A percentile compares a stretch with the other conserved stretches of the same genome.
Evolutionary conservation across 352 stramenopile genomes (phyloP).

Genomic region (Poterioochromonas sp.): DNA sequence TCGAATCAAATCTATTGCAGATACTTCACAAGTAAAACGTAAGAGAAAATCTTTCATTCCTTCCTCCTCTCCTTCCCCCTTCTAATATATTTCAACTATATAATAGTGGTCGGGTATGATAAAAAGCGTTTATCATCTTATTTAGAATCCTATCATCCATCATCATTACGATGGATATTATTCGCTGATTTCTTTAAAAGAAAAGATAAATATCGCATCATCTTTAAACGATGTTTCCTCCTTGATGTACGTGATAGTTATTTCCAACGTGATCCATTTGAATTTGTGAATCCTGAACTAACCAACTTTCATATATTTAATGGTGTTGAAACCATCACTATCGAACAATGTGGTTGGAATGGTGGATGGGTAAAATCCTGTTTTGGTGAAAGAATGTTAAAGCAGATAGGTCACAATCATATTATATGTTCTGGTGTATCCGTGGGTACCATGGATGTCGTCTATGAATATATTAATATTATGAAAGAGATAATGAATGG

Average conservation of each 20-base stretch:
- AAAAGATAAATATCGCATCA: slow-evolving; percentile 17
- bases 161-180: slow-evolving; percentile 24
- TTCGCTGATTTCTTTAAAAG: slow-evolving; percentile 23
- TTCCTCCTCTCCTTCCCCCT: slow-evolving; percentile 11
- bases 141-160: slow-evolving; percentile 27
- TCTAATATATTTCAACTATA: slow-evolving; percentile 19
- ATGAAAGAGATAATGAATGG: slow-evolving; percentile 36
- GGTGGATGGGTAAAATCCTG: slow-evolving; percentile 42
- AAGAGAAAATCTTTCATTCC: background rate
- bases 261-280: slow-evolving; percentile 1
- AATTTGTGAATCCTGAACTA: slow-evolving; percentile 1
- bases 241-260: slow-evolving; percentile 20
- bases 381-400: slow-evolving; percentile 34
- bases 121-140: slow-evolving; percentile 17
- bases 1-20: slow-evolving; percentile 22
- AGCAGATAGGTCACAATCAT: slow-evolving; percentile 26
- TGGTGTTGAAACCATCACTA: slow-evolving; percentile 39
- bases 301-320: slow-evolving; percentile 39
- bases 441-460: slow-evolving; percentile 26
- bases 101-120: slow-evolving; percentile 13
- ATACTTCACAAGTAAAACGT: slow-evolving; percentile 9
- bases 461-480: slow-evolving; percentile 28
- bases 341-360: slow-evolving; percentile 43
- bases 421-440: slow-evolving; percentile 42
- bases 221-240: slow-evolving; percentile 14